Evolutionary conservation across 116 monocot species (phyloP).

Genomic region (Thalassia testudinum): DNA sequence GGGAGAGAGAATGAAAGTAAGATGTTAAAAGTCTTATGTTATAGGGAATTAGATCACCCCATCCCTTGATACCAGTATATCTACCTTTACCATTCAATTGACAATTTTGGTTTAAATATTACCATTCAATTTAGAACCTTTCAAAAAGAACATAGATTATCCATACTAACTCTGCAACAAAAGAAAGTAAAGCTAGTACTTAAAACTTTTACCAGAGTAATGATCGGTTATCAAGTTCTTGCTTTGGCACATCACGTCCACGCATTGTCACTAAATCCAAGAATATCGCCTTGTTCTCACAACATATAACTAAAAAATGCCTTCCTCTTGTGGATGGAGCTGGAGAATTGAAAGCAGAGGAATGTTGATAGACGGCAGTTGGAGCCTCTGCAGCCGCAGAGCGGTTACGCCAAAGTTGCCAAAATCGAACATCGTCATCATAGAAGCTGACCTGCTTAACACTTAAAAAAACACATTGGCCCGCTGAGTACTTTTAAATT

Average conservation of each 20-base stretch:
- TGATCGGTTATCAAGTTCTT: slow-evolving; percentile 94
- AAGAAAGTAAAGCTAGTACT: not conserved
- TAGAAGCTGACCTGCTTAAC: slow-evolving; percentile 98
- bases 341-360: slow-evolving; percentile 71
- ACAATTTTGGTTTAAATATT: too few species aligned
- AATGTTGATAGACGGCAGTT: slow-evolving; percentile 47
- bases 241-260: slow-evolving; percentile 95
- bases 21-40: too few species aligned
- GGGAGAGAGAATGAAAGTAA: too few species aligned
- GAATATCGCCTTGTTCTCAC: slow-evolving; percentile 97
- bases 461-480: slow-evolving; percentile 17
- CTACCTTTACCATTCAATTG: too few species aligned
- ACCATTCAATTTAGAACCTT: too few species aligned
- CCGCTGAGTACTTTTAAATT: too few species aligned
- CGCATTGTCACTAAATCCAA: slow-evolving; percentile 98
- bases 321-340: slow-evolving; percentile 90
- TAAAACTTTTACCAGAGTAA: slow-evolving; percentile 59
- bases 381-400: slow-evolving; percentile 90
- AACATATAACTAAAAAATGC: slow-evolving; percentile 98
- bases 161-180: not conserved
- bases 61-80: too few species aligned
- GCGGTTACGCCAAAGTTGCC: slow-evolving; percentile 91
- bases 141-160: too few species aligned
- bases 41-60: too few species aligned
- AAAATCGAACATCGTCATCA: slow-evolving; percentile 93